Evolutionary conservation across 2,329 filamentous ascomycete genomes (phyloP).

Genomic region (Ampelomyces quisqualis): DNA sequence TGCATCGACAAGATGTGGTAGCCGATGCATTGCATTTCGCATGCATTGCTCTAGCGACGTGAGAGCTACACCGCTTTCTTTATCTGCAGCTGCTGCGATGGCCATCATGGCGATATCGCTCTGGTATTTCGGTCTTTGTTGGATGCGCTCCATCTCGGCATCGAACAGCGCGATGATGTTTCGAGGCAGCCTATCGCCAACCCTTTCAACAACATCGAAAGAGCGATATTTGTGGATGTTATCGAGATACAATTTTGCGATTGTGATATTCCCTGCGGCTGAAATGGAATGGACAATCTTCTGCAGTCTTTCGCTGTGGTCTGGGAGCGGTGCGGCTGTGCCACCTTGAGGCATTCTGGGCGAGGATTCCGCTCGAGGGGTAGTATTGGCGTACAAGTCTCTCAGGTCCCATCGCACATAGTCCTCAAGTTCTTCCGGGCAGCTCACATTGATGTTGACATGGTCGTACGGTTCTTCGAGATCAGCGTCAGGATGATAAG

Average conservation of each 20-base stretch:
- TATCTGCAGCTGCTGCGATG: neutral
- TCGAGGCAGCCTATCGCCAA: conserved; percentile 17
- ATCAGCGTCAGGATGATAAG: neutral
- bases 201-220: conserved; percentile 8
- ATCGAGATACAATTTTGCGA: conserved; percentile 22
- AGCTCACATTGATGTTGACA: conserved; percentile 7
- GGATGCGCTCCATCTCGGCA: conserved; percentile 13
- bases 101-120: conserved; percentile 14
- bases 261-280: conserved; percentile 10
- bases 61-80: neutral
- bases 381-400: neutral
- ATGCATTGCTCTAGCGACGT: neutral
- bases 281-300: conserved; percentile 2
- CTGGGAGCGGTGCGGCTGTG: no score
- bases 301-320: conserved; percentile 12
- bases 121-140: conserved; percentile 4
- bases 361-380: no score
- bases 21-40: neutral
- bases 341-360: no score
- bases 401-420: conserved; percentile 14
- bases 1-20: neutral
- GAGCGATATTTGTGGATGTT: conserved; percentile 15
- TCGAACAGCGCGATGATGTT: conserved; percentile 24
- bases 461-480: conserved; percentile 10
- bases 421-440: conserved; percentile 4